Percentiles rank a stretch among this genome's conserved stretches.
These are phyloP conservation scores for Pseudotsuga menziesii DNA, from an alignment of 75 land plant genomes.

Conservation along the genomic window DNA sequence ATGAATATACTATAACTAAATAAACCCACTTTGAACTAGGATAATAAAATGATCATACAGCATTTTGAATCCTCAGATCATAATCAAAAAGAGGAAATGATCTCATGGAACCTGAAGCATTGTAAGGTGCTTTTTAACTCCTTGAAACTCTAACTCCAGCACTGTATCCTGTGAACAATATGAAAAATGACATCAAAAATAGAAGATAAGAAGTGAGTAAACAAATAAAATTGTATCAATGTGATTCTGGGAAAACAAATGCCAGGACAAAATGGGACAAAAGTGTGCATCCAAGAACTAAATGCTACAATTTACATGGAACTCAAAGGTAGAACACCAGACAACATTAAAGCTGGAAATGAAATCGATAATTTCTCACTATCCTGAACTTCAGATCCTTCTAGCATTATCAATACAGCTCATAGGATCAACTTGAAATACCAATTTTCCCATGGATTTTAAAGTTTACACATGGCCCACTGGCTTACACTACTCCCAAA, in stretches of 20 bases:
- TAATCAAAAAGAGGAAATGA: conserved; percentile 1
- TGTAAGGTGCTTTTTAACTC: conserved; percentile 75
- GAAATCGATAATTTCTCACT: too few relatives aligned
- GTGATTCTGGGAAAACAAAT: not conserved
- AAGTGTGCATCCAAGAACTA: not conserved
- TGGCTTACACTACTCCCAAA: not conserved
- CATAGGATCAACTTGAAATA: not conserved
- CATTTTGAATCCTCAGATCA: not conserved
- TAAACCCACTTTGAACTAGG: not conserved
- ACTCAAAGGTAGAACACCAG: not conserved
- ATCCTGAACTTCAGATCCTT: too few relatives aligned
- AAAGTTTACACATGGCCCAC: not conserved
- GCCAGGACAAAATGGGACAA: not conserved
- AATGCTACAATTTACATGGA: not conserved
- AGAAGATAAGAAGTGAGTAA: not conserved
- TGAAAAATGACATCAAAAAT: not conserved
- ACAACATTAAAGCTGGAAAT: not conserved
- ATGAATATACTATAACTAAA: not conserved
- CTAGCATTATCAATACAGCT: too few relatives aligned
- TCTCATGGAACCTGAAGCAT: conserved; percentile 89
- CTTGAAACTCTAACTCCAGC: conserved; percentile 97
- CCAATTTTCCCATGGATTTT: not conserved
- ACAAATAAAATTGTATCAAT: not conserved
- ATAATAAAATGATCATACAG: not conserved
- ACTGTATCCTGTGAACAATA: conserved; percentile 83